A percentile compares a stretch with the other conserved stretches of the same genome.
These are phyloP conservation scores for Cladorrhinum sp. DNA, from an alignment of 2,329 filamentous ascomycete species.

Conservation along the genomic window DNA sequence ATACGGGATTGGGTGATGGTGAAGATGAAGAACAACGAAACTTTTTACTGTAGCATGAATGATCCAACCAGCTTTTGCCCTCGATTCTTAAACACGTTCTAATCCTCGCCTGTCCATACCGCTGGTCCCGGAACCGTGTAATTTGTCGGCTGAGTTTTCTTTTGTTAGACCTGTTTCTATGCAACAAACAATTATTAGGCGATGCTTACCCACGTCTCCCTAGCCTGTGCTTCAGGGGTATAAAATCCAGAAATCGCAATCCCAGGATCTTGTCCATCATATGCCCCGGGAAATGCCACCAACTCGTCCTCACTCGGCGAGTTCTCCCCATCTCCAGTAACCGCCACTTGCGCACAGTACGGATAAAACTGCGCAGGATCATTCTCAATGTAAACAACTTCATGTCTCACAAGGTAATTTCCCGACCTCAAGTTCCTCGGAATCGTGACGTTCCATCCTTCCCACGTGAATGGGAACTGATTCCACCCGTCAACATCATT, in stretches of 20 bases:
- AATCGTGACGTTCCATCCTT: constrained; percentile 44
- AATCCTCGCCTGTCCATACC: no score
- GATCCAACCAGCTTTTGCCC: no score
- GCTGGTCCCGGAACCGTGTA: no score
- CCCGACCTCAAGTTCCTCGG: constrained; percentile 44
- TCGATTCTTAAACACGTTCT: no score
- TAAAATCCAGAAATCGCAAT: constrained; percentile 4
- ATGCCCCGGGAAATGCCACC: constrained; percentile 4
- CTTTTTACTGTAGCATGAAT: no score
- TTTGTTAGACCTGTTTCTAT: no score
- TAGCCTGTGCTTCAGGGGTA: neutral
- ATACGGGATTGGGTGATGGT: no score
- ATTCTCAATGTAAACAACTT: constrained; percentile 40
- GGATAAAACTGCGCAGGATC: constrained; percentile 7
- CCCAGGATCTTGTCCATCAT: neutral
- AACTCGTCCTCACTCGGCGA: constrained; percentile 4
- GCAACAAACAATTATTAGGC: no score
- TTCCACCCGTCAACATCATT: neutral
- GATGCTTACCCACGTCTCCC: neutral
- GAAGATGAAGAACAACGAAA: no score
- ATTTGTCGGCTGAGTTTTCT: no score
- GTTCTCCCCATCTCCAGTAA: constrained; percentile 2
- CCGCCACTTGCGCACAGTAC: constrained; percentile 5
- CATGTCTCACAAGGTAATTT: constrained; percentile 51
- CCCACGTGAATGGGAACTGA: neutral